These are phyloP conservation scores for Aspergillus niger DNA, from an alignment of 2,329 filamentous ascomycete genomes.

Conservation along the genomic window DNA sequence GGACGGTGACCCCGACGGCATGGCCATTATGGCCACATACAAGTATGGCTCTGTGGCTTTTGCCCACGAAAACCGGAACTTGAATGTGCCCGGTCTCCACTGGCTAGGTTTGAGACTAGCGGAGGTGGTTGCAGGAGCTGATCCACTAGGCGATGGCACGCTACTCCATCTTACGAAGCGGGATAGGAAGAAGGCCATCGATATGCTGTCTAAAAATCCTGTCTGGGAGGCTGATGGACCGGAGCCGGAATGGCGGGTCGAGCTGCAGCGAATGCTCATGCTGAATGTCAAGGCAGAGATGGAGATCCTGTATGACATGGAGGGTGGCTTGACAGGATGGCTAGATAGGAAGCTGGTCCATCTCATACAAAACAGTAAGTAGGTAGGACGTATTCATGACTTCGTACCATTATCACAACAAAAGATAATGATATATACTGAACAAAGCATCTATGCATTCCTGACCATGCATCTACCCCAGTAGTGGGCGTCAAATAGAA, in stretches of 20 bases:
- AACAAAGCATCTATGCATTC: background rate
- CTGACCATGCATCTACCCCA: background rate
- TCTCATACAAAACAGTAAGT: conserved; percentile 2
- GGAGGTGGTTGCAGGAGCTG: conserved; percentile 37
- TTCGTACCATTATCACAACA: too few species aligned
- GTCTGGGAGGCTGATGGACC: conserved; percentile 47
- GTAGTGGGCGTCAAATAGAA: too few species aligned
- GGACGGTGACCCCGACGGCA: conserved; percentile 64
- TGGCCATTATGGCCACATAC: conserved; percentile 64
- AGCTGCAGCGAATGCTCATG: conserved; percentile 64
- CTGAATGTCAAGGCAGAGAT: conserved; percentile 64
- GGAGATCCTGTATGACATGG: conserved; percentile 54
- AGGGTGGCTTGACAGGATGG: conserved; percentile 47
- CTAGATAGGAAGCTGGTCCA: conserved; percentile 41
- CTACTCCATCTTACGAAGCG: conserved; percentile 52
- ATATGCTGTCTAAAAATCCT: conserved; percentile 54
- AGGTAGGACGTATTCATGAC: background rate
- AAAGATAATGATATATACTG: too few species aligned
- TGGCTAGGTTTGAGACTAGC: conserved; percentile 61
- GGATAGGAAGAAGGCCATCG: conserved; percentile 57
- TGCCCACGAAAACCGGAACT: conserved; percentile 53
- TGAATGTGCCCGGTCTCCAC: conserved; percentile 51
- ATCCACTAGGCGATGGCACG: conserved; percentile 25
- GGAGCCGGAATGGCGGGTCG: conserved; percentile 50
- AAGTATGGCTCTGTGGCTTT: conserved; percentile 61